These are phyloP conservation scores for Catharanthus roseus DNA, from an alignment of 257 asterid genomes.

Conservation along the genomic window DNA sequence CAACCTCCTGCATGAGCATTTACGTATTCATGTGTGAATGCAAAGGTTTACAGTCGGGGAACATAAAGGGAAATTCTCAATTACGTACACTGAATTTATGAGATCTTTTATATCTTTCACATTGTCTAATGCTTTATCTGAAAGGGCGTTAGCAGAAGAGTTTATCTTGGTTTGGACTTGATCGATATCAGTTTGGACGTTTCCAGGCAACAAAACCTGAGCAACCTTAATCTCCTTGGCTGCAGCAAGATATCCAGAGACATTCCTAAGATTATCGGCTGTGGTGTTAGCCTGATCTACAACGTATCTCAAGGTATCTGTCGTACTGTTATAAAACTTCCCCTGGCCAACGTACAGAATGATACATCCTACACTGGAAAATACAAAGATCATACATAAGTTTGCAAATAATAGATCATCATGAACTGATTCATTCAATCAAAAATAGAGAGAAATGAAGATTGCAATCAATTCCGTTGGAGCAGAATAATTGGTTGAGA, in stretches of 20 bases:
- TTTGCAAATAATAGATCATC: background rate
- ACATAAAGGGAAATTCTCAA: background rate
- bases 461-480: background rate
- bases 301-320: constrained; percentile 48
- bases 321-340: constrained; percentile 47
- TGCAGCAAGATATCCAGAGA: constrained; percentile 70
- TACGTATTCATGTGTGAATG: background rate
- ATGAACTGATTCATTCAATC: background rate
- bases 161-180: constrained; percentile 54
- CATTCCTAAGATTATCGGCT: constrained; percentile 44
- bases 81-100: constrained; percentile 57
- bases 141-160: constrained; percentile 66
- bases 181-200: constrained; percentile 73
- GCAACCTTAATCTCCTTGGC: constrained; percentile 64
- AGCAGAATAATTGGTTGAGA: no score
- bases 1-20: constrained; percentile 64
- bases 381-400: constrained; percentile 17
- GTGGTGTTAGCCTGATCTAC: constrained; percentile 64
- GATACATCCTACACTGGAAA: constrained; percentile 70
- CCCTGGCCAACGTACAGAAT: constrained; percentile 66
- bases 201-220: constrained; percentile 55
- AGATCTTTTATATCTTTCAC: constrained; percentile 50
- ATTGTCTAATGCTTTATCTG: constrained; percentile 52
- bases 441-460: background rate
- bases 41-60: background rate